phyloP scores from a whole-genome alignment of 306 rosid genomes.

The Casuarina cunninghamiana region DNA sequence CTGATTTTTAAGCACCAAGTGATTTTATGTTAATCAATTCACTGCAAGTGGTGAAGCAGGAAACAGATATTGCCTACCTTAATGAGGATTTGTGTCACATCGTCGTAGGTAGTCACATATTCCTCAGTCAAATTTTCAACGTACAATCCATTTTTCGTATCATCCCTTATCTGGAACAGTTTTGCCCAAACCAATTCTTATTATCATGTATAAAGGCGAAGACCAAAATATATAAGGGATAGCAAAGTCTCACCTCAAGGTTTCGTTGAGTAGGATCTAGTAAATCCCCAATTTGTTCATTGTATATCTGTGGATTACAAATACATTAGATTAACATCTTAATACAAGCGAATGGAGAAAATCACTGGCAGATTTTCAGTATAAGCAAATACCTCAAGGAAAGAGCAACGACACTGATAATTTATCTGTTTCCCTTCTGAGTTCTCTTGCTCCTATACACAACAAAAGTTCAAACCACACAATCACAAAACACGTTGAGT shows the following conservation, averaged over 20 bases:
- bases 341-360: constrained; percentile 20
- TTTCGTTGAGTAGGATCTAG: constrained; percentile 60
- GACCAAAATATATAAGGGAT: constrained; percentile 12
- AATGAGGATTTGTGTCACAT: constrained; percentile 79
- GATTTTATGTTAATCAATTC: not conserved
- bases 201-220: not conserved
- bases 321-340: constrained; percentile 4
- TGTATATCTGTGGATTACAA: constrained; percentile 37
- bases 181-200: constrained; percentile 20
- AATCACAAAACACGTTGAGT: constrained; percentile 5
- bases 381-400: constrained; percentile 66
- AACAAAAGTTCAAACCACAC: constrained; percentile 27
- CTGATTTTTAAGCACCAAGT: constrained; percentile 13
- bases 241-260: constrained; percentile 62
- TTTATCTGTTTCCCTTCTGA: constrained; percentile 75
- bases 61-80: constrained; percentile 49
- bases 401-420: constrained; percentile 90
- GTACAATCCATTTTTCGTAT: constrained; percentile 59
- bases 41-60: not conserved
- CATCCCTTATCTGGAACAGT: constrained; percentile 71
- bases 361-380: not conserved
- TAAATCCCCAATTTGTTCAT: constrained; percentile 57
- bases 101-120: constrained; percentile 86
- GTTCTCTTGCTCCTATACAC: constrained; percentile 62
- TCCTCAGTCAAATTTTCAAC: constrained; percentile 91